Base-by-base conservation (phyloP, 805 yeast genomes). In the Monosporozyma siamensis region DNA sequence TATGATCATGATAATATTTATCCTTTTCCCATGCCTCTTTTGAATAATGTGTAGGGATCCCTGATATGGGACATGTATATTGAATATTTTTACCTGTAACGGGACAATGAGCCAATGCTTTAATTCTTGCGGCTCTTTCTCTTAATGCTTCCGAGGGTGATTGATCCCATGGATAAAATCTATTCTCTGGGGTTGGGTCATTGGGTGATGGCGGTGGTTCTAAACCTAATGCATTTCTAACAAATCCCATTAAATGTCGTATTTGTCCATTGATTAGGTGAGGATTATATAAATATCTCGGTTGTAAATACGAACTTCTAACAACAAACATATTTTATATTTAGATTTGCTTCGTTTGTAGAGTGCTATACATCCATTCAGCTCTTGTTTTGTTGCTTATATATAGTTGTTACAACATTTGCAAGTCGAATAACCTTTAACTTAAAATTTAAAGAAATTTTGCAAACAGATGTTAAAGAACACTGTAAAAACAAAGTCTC, bases 31-130 rank as follows among this genome's bases (percentile, higher is more conserved):
- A 92, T 1, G 95, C 96, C 50, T 82, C 87, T 57, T 73, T 72
- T 17, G 86, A 79, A 58, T 86, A 94, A 62, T 92, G 98, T 4
- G 98, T 92, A 20, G 98, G 98, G 40, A 92, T 88, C 2, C 98
- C 98, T 4, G 95, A 84, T 44, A 75, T 67, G 1, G 98, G 98
- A 66, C 97, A 92, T 2, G 89, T 85, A 61, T 72, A 92, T 50
- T 81, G 72, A 45, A 92, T 85, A 37, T 82, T 81, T 49, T 79
- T 74, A 15, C 78, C 71, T 0, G 97, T 89, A 10, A 89, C 92
- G 0, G 97, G 97, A 62, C 97, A 90, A 56, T 76, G 75, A 9
- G 95, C 96, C 47, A 80, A 72, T 4, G 95, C 82, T 58, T 89
- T 75, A 48, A 90, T 92, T 44, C 80, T 77, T 17, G 95, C 96